Base-by-base conservation (phyloP, 495 filamentous ascomycete species). In the Penicillium canescens region DNA sequence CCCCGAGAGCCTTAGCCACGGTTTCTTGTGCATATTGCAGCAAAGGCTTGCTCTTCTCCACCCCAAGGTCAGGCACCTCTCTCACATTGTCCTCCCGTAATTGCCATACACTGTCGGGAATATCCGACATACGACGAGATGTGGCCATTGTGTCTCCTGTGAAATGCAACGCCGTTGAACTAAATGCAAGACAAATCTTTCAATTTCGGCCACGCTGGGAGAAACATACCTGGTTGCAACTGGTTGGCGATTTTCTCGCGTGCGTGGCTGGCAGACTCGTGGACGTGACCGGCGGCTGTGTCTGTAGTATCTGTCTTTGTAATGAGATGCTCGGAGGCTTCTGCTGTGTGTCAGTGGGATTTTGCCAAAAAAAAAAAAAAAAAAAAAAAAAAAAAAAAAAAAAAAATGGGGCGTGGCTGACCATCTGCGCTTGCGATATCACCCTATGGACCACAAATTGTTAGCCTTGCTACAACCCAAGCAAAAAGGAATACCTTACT, bases 121-220 rank as follows among this genome's bases (percentile, higher is more conserved):
- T 63, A 51, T 68, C 65, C 9, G 65, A 68, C 13, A 71, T 7
- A 6, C 61, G 61, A 45, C 62, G 65, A n/a, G 61, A 34, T 2
- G 65, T 64, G 7, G 67, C 36, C 42, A 62, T 65, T 11, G 48
- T 64, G 42, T 69, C 67, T 21, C 66, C 68, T 69, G 37, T 28
- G 45, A 9, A 43, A 6, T 6, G 5, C 11, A 52, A 39, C 18
- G 24, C 1, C 7, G 18, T 14, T 44, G 24, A 52, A 39, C 40
- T 11, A 10, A 7, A 2, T 9, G 4, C 28, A 31, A 31, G 5
- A 9, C 28, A 31, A 7, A 9, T 18, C 28, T 7, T 31, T 18
- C 11, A 36, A 8, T n/a, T 37, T 10, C 1, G 28, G 5, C 33
- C 26, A 39, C 18, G 11, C 12, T 31, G 16, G 36, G 14, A 42